Percentiles rank a stretch among this genome's conserved stretches.
phyloP scores from a whole-genome alignment of 768 basidiomycete genomes.

The Suillus subluteus region DNA sequence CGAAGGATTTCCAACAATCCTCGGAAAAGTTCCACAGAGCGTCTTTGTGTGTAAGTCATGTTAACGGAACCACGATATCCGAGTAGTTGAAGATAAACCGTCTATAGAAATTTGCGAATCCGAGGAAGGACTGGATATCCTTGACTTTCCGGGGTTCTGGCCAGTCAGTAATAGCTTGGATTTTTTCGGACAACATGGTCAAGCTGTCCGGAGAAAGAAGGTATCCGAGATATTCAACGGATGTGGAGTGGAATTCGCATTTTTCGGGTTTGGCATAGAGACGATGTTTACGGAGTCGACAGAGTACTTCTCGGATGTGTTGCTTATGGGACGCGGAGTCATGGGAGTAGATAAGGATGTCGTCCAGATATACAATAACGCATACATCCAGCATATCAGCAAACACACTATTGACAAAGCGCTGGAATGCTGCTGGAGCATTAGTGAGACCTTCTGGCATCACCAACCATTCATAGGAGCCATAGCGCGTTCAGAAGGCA shows the following conservation, averaged over 20 bases:
- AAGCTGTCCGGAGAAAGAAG: too few species aligned
- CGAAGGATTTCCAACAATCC: neutral
- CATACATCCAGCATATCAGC: neutral
- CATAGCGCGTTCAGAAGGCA: neutral
- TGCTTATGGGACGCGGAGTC: neutral
- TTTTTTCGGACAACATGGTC: too few species aligned
- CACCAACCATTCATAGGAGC: neutral
- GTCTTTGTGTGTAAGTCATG: neutral
- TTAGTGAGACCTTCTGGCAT: neutral
- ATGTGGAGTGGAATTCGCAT: too few species aligned
- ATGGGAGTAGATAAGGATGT: neutral
- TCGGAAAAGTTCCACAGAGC: neutral
- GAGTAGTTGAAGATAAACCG: neutral
- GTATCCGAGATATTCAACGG: too few species aligned
- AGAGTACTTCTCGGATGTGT: neutral
- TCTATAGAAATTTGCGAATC: neutral
- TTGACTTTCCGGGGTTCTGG: neutral
- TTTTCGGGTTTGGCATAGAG: too few species aligned
- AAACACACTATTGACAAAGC: neutral
- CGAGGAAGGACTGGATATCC: neutral
- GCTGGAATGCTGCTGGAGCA: neutral
- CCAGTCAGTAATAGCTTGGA: neutral
- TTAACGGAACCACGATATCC: neutral
- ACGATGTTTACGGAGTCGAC: fast-evolving
- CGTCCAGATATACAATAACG: neutral